Evolutionary conservation across 495 filamentous ascomycete genomes (phyloP).

Genomic region (Hypoxylon fuscum): DNA sequence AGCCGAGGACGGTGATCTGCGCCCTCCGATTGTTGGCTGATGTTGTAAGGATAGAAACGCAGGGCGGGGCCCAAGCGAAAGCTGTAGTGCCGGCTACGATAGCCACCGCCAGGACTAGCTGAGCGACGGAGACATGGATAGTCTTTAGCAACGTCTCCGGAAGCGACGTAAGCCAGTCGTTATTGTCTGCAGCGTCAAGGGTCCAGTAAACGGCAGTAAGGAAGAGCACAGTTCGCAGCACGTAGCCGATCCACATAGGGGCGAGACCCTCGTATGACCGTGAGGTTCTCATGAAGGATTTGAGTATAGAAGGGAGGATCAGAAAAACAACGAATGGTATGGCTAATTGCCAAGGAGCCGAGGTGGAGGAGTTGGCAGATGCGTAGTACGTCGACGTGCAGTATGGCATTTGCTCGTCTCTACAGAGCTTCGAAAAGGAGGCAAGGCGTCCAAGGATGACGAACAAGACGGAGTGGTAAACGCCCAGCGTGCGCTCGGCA

Average conservation of each 20-base stretch:
- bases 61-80: conserved; percentile 79
- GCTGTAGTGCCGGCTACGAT: conserved; percentile 72
- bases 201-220: conserved; percentile 85
- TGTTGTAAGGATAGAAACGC: conserved; percentile 66
- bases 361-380: conserved; percentile 89
- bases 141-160: conserved; percentile 70
- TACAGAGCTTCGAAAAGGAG: conserved; percentile 90
- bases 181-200: conserved; percentile 90
- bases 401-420: conserved; percentile 98
- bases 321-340: conserved; percentile 80
- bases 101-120: conserved; percentile 77
- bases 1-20: conserved; percentile 82
- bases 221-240: conserved; percentile 78
- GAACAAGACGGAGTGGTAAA: conserved; percentile 87
- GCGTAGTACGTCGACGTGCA: conserved; percentile 96
- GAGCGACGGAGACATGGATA: conserved; percentile 76
- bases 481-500: conserved; percentile 73
- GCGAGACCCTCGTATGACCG: conserved; percentile 87
- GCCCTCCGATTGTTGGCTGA: conserved; percentile 47
- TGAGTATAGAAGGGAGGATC: conserved; percentile 79
- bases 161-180: conserved; percentile 75
- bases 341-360: conserved; percentile 85
- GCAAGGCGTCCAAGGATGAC: conserved; percentile 81
- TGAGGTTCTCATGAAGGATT: conserved; percentile 76
- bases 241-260: conserved; percentile 81